phyloP scores from a whole-genome alignment of 768 basidiomycete genomes.

The Rossbeevera mucosa region DNA sequence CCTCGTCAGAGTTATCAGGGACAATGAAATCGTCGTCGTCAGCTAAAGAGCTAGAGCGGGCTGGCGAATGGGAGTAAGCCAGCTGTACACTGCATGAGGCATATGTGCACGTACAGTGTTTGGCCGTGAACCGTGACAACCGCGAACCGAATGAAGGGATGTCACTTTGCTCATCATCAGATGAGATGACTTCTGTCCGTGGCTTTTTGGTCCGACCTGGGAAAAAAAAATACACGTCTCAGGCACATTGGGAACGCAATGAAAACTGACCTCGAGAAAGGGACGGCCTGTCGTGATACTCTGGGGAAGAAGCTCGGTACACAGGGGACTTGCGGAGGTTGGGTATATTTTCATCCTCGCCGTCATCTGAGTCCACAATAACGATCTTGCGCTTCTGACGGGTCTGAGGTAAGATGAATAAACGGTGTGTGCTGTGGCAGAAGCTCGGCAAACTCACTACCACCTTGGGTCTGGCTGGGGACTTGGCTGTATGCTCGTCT shows the following conservation, averaged over 20 bases:
- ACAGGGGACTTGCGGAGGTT: constrained; percentile 9
- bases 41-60: constrained; percentile 36
- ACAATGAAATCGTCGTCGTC: constrained; percentile 75
- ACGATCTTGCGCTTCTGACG: constrained; percentile 65
- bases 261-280: constrained; percentile 22
- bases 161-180: constrained; percentile 45
- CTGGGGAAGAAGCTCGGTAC: constrained; percentile 27
- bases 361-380: constrained; percentile 71
- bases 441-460: constrained; percentile 30
- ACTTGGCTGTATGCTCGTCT: constrained; percentile 41
- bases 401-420: constrained; percentile 22
- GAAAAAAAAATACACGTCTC: constrained; percentile 6
- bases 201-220: constrained; percentile 56
- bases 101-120: constrained; percentile 40
- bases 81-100: background rate
- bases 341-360: constrained; percentile 24
- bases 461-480: constrained; percentile 27
- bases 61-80: constrained; percentile 28
- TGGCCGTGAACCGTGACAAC: constrained; percentile 57
- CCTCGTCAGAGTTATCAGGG: constrained; percentile 59
- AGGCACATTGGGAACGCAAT: background rate
- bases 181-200: constrained; percentile 47
- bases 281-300: constrained; percentile 24
- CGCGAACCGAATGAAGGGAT: constrained; percentile 50
- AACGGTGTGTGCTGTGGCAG: background rate